Base-by-base conservation (phyloP, 2,329 filamentous ascomycete genomes). In the Colletotrichum navitas region DNA sequence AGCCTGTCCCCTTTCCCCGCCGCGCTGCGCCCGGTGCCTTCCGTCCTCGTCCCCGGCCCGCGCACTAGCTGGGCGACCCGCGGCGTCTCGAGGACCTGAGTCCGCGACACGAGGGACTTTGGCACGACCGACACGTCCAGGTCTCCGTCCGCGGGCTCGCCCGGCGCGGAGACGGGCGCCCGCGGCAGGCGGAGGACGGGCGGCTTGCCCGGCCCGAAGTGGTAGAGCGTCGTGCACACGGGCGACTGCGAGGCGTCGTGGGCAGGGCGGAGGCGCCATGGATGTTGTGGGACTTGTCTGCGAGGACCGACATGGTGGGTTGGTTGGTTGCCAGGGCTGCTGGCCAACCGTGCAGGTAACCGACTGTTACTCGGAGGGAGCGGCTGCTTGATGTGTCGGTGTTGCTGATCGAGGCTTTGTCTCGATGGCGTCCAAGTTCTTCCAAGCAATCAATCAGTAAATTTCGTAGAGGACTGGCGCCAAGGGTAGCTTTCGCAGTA, bases 151-250 rank as follows among this genome's bases (percentile, higher is more conserved):
- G 79, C 74, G 14, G 74, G 24, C 54, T 58, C 77, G 36, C 58
- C 45, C 26, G 71, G 41, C 6, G 51, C 26, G 72, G 70, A 8
- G n/a, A 47, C 21, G 51, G 29, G 41, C 16, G 58, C 68, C 73
- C 26, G 66, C 29, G 49, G 29, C n/a, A 83, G 72, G 3, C 76
- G 75, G 32, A 91, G 79, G 54, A 83, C 78, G 3, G 89, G 89
- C 8, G 86, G 83, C 2, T 83, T 82, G 51, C 82, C 83, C 1
- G 88, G 88, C 0, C 89, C 89, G 75, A 86, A 90, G 73, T 84
- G 85, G 78, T 91, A 91, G 4, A 82, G 84, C 0, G 89, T 91
- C 1, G 78, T 81, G 73, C 83, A 85, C n/a, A 89, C 78, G 16
- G 76, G 68, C 49, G 63, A 58, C 29, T 73, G 63, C 1, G 71